Percentiles rank a stretch among this genome's conserved stretches.
phyloP scores from a whole-genome alignment of 257 asterid genomes.

The Coffea canephora region DNA sequence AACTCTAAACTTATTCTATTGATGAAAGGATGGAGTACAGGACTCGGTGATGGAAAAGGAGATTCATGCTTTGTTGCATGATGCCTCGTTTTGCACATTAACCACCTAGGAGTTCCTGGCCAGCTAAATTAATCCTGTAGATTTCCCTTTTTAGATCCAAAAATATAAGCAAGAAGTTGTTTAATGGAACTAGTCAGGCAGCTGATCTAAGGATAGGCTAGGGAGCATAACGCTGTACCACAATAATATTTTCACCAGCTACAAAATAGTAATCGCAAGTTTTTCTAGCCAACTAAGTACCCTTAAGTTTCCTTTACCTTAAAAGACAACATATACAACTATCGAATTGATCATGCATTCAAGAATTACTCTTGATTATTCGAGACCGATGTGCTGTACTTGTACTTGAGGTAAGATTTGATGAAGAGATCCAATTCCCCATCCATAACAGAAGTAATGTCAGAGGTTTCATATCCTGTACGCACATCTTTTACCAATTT shows the following conservation, averaged over 20 bases:
- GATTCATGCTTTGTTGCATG: background rate
- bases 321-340: background rate
- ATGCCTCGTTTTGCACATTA: no score
- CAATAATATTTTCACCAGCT: background rate
- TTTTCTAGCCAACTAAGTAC: background rate
- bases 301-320: background rate
- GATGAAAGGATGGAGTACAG: background rate
- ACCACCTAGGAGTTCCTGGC: no score
- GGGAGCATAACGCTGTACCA: background rate
- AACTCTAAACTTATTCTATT: background rate
- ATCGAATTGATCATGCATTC: background rate
- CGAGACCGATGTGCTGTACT: slow-evolving; percentile 54
- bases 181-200: no score
- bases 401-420: slow-evolving; percentile 77
- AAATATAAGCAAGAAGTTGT: no score
- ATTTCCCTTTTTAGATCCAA: no score
- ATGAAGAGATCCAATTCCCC: slow-evolving; percentile 91
- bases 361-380: slow-evolving; percentile 25
- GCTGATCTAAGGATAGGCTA: background rate
- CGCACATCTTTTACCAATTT: slow-evolving; percentile 89
- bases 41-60: background rate
- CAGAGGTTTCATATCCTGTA: slow-evolving; percentile 78
- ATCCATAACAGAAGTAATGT: slow-evolving; percentile 76
- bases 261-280: background rate
- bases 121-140: no score